Conservation (phyloP, 2,329 filamentous ascomycete species). For the Phyllosticta citriasiana region DNA sequence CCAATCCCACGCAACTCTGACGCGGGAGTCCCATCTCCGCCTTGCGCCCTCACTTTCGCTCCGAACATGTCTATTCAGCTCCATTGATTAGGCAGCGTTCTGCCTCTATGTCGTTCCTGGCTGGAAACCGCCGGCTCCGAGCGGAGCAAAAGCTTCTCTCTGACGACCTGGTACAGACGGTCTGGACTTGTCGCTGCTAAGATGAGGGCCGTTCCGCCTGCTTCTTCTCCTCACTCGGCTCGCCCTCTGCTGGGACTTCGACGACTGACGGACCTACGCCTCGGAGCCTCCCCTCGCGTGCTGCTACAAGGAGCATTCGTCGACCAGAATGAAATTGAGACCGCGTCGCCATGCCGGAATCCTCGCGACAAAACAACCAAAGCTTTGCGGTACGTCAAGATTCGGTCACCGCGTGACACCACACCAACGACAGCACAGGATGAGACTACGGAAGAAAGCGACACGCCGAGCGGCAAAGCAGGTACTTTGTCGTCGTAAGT, state of each 20-base stretch:
- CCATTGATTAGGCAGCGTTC: not conserved
- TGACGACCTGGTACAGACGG: not conserved
- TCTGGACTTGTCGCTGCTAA: not conserved
- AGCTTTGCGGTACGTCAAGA: not conserved
- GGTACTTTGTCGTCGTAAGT: not conserved
- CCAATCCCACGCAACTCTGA: not conserved
- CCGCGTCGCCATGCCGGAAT: not conserved
- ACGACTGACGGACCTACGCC: not conserved
- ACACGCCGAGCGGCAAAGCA: not conserved
- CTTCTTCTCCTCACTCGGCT: not conserved
- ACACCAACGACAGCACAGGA: not conserved
- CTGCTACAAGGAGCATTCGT: not conserved
- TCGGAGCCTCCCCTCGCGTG: not conserved
- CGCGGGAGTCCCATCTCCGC: not conserved
- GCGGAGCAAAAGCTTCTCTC: not conserved
- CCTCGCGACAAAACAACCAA: not conserved
- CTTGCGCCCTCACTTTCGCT: not conserved
- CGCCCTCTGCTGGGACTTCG: not conserved
- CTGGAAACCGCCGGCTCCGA: not conserved
- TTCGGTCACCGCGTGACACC: not conserved
- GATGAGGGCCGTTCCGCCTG: not conserved
- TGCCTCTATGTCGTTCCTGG: not conserved
- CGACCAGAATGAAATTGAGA: not conserved
- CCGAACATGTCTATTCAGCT: not conserved
- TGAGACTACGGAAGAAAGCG: not conserved